These are phyloP conservation scores for Syzygium aqueum DNA, from an alignment of 345 rosid species.

Conservation along the genomic window DNA sequence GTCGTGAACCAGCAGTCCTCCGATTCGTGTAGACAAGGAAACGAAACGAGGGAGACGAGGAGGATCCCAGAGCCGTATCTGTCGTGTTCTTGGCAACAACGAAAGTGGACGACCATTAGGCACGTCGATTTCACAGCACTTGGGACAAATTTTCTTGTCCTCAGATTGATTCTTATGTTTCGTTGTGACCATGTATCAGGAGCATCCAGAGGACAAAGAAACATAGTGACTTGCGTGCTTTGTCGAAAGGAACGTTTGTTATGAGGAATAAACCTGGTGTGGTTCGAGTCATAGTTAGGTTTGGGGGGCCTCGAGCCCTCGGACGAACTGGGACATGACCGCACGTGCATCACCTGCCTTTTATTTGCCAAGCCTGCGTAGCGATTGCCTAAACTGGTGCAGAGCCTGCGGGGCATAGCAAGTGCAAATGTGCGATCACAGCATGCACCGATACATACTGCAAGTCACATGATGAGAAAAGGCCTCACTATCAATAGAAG, in stretches of 20 bases:
- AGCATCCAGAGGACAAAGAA: background rate
- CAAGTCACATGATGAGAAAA: background rate
- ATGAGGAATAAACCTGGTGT: background rate
- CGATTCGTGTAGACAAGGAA: too few species aligned
- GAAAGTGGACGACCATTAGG: background rate
- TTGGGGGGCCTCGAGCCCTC: background rate
- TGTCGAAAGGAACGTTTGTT: background rate
- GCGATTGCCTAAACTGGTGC: background rate
- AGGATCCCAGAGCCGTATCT: background rate
- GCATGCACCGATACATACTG: background rate
- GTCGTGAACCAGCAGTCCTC: too few species aligned
- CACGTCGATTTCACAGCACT: background rate
- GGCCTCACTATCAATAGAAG: background rate
- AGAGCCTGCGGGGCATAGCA: background rate
- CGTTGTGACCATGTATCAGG: background rate
- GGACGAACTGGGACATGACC: background rate
- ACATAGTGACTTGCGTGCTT: background rate
- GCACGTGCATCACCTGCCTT: background rate
- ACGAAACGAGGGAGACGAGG: background rate
- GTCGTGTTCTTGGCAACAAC: background rate
- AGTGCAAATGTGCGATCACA: background rate
- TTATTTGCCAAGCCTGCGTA: background rate
- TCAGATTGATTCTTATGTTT: background rate
- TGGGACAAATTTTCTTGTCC: background rate
- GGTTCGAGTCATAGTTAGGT: background rate